These are phyloP conservation scores for Hericium erinaceus DNA, from an alignment of 768 basidiomycete genomes.

Conservation along the genomic window DNA sequence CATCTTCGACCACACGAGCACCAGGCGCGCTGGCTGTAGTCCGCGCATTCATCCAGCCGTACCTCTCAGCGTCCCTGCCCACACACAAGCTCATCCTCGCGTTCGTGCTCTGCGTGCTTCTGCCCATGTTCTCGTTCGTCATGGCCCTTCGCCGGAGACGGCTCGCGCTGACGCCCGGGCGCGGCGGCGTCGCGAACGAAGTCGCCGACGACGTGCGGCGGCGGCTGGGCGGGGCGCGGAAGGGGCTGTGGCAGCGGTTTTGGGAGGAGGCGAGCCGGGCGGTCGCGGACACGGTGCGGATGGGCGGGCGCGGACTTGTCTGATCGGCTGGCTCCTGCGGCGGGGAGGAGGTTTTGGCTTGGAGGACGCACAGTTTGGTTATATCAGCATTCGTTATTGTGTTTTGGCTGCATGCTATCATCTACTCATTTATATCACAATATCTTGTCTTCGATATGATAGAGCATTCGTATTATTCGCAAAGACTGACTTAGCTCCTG, in stretches of 20 bases:
- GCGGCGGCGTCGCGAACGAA: neutral
- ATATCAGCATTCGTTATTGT: too few relatives aligned
- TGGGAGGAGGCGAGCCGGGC: conserved; percentile 13
- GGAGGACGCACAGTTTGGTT: too few relatives aligned
- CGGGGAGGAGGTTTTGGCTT: too few relatives aligned
- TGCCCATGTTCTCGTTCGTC: conserved; percentile 8
- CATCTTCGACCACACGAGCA: neutral
- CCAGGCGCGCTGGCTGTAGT: neutral
- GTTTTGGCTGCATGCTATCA: too few relatives aligned
- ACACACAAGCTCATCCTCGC: conserved; percentile 1
- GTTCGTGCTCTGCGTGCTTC: conserved; percentile 8
- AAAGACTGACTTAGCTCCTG: too few relatives aligned
- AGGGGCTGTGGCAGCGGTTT: conserved; percentile 1
- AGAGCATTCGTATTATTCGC: too few relatives aligned
- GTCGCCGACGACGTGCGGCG: conserved; percentile 11
- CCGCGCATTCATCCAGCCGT: conserved; percentile 4
- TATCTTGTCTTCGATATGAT: too few relatives aligned
- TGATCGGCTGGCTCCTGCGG: neutral
- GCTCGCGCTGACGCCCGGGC: neutral
- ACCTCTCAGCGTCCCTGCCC: neutral
- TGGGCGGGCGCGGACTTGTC: conserved; percentile 15
- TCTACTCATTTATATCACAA: too few relatives aligned
- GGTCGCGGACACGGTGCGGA: conserved; percentile 9
- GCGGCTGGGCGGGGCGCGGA: conserved; percentile 7
- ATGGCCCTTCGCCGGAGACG: conserved; percentile 6